Conservation (phyloP, 345 rosid genomes). For the Nasturtium officinale region DNA sequence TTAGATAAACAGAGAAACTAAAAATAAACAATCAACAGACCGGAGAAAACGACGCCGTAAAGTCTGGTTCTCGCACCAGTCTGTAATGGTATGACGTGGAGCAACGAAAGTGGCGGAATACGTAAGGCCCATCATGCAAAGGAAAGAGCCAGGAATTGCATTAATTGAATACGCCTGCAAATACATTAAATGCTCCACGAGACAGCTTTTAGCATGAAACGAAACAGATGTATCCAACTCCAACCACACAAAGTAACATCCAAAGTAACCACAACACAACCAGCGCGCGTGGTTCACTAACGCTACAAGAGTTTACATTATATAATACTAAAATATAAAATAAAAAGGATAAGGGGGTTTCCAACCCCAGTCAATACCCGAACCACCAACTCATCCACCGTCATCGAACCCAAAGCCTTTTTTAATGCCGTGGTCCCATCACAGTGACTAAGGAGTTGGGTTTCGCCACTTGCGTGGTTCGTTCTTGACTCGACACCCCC, state of each 20-base stretch:
- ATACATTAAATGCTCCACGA: slow-evolving; percentile 44
- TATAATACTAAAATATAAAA: not conserved
- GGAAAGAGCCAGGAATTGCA: slow-evolving; percentile 29
- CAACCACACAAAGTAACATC: slow-evolving; percentile 15
- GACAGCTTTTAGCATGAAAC: slow-evolving; percentile 29
- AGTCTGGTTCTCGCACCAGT: slow-evolving; percentile 16
- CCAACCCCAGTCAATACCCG: slow-evolving; percentile 99
- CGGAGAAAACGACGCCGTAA: slow-evolving; percentile 40
- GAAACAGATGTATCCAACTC: slow-evolving; percentile 36
- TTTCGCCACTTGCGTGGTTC: slow-evolving; percentile 77
- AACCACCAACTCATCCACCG: slow-evolving; percentile 86
- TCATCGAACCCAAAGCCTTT: not conserved
- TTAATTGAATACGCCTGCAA: slow-evolving; percentile 42
- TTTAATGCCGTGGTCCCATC: slow-evolving; percentile 19
- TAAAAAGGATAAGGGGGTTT: slow-evolving; percentile 47
- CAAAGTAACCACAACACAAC: slow-evolving; percentile 25
- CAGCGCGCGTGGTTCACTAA: slow-evolving; percentile 23
- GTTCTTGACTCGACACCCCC: slow-evolving; percentile 99
- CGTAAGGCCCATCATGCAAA: slow-evolving; percentile 43
- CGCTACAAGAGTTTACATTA: slow-evolving; percentile 22
- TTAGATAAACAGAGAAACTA: not conserved
- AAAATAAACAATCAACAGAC: not conserved
- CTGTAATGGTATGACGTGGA: slow-evolving; percentile 39
- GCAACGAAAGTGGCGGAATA: slow-evolving; percentile 33
- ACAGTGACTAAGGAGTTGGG: slow-evolving; percentile 61